Conservation (phyloP, 176 grass and related monocot species). For the Oryza glaberrima region DNA sequence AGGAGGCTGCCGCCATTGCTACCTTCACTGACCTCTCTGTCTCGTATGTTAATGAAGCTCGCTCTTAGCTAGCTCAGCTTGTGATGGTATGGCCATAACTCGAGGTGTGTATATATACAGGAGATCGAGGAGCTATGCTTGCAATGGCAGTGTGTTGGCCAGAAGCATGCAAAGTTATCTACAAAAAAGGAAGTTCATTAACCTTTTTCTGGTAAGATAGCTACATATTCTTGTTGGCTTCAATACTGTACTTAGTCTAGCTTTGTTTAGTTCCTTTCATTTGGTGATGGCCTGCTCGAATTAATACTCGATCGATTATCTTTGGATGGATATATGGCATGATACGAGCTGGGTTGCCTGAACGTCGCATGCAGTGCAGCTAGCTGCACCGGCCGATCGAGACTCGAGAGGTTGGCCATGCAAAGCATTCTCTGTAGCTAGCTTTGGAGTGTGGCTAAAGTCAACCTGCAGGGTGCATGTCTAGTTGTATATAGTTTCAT, state of each 20-base stretch:
- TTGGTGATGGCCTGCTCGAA: slow-evolving; percentile 23
- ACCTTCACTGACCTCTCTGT: neutral
- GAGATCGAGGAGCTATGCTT: neutral
- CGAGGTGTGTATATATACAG: slow-evolving; percentile 27
- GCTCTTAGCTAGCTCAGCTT: neutral
- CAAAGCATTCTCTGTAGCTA: slow-evolving; percentile 31
- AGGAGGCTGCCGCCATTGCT: slow-evolving; percentile 29
- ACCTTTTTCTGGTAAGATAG: slow-evolving; percentile 12
- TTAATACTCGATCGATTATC: neutral
- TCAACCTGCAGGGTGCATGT: slow-evolving; percentile 29
- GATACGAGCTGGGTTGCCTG: slow-evolving; percentile 24
- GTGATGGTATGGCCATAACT: neutral
- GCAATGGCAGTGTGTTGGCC: neutral
- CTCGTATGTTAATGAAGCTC: neutral
- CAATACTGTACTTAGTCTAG: neutral
- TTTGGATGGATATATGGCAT: neutral
- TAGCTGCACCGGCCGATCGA: neutral
- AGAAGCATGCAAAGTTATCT: neutral
- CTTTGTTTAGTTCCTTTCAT: slow-evolving; percentile 35
- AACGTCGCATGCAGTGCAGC: slow-evolving; percentile 28
- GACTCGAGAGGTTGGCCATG: neutral
- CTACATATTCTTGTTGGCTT: neutral
- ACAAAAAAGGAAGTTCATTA: neutral
- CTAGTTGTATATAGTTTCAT: neutral
- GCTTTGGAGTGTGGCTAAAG: slow-evolving; percentile 69